A percentile compares a stretch with the other conserved stretches of the same genome.
Conservation (phyloP, 2,329 filamentous ascomycete species). For the Graphilbum sp. region DNA sequence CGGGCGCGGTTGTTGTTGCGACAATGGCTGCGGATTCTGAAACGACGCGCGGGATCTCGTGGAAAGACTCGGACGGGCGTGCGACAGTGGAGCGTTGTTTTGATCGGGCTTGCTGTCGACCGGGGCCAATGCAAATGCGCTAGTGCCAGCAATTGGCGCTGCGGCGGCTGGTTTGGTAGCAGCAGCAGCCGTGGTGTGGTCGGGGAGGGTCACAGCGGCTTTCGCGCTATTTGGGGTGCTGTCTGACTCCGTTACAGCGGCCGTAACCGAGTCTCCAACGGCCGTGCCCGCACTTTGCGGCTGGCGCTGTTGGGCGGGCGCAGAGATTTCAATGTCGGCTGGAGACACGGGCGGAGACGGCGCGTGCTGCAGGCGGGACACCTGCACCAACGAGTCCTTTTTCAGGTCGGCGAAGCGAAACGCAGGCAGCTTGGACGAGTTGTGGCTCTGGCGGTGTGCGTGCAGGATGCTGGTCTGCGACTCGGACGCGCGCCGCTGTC, state of each 20-base stretch:
- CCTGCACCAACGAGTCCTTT: constrained; percentile 17
- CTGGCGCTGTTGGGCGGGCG: too few species aligned
- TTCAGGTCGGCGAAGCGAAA: constrained; percentile 36
- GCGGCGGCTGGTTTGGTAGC: not conserved
- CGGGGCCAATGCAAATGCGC: too few species aligned
- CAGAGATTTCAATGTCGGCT: too few species aligned
- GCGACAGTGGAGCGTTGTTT: not conserved
- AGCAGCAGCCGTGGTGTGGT: not conserved
- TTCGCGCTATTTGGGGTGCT: too few species aligned
- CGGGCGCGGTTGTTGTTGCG: not conserved
- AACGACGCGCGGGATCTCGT: not conserved
- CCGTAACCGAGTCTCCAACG: too few species aligned
- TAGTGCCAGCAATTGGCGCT: too few species aligned
- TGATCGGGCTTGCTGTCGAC: not conserved
- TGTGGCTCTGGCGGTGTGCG: constrained; percentile 34
- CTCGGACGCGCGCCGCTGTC: not conserved
- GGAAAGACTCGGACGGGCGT: not conserved
- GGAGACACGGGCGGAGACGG: not conserved
- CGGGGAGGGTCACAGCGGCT: too few species aligned
- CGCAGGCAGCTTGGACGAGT: constrained; percentile 37
- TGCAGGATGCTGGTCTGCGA: constrained; percentile 17
- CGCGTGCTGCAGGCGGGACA: constrained; percentile 18
- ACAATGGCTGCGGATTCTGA: not conserved
- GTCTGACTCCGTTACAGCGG: too few species aligned
- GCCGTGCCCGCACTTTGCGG: too few species aligned